These are phyloP conservation scores for Kalmusia sp. DNA, from an alignment of 2,329 filamentous ascomycete species.

Conservation along the genomic window DNA sequence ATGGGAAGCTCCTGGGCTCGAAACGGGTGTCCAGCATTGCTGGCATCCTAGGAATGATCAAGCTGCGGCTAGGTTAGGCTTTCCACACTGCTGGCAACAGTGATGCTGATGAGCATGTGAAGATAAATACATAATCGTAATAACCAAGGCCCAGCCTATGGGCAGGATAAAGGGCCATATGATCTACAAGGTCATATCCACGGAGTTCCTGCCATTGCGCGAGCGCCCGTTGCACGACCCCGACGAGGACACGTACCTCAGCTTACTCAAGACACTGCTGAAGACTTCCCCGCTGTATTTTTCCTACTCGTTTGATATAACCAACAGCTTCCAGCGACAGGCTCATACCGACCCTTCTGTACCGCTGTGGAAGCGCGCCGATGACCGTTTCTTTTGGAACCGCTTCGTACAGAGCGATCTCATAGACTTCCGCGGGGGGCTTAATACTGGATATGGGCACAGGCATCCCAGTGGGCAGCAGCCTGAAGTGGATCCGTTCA, in stretches of 20 bases:
- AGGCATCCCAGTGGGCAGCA: slow-evolving; percentile 73
- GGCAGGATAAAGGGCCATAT: slow-evolving; percentile 93
- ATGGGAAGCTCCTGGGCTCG: slow-evolving; percentile 76
- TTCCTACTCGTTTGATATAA: slow-evolving; percentile 95
- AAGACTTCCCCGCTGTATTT: slow-evolving; percentile 94
- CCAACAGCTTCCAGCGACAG: slow-evolving; percentile 95
- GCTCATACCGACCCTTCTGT: slow-evolving; percentile 73
- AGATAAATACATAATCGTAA: slow-evolving; percentile 96
- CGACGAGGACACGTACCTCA: slow-evolving; percentile 91
- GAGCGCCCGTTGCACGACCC: slow-evolving; percentile 90
- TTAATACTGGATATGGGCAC: slow-evolving; percentile 57
- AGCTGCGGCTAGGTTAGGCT: slow-evolving; percentile 80
- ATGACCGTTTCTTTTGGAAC: slow-evolving; percentile 99
- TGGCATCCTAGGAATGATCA: slow-evolving; percentile 92
- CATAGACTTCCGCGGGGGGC: slow-evolving; percentile 80
- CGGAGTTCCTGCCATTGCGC: slow-evolving; percentile 91
- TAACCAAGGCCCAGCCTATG: slow-evolving; percentile 91
- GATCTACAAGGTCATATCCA: slow-evolving; percentile 90
- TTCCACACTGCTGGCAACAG: slow-evolving; percentile 5
- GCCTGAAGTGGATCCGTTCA: slow-evolving; percentile 84
- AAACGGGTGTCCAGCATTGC: slow-evolving; percentile 93
- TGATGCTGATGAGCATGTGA: slow-evolving; percentile 25
- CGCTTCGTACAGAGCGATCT: slow-evolving; percentile 88
- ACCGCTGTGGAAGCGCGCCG: slow-evolving; percentile 89
- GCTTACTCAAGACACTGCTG: slow-evolving; percentile 80